A percentile compares a stretch with the other conserved stretches of the same genome.
These are phyloP conservation scores for Fusarium lyarnte DNA, from an alignment of 2,329 filamentous ascomycete genomes.

Conservation along the genomic window DNA sequence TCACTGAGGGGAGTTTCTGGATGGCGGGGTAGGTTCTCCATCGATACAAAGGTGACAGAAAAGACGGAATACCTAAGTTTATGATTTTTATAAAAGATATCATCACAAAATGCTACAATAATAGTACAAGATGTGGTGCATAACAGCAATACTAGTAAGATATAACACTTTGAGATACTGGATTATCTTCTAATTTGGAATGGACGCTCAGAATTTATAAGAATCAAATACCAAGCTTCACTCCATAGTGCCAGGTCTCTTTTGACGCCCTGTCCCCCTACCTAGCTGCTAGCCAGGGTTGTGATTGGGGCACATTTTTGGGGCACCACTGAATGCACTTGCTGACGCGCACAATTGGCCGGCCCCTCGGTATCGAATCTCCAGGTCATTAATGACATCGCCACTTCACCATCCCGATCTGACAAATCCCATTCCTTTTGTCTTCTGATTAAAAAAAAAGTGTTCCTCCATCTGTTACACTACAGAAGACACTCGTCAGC, in stretches of 20 bases:
- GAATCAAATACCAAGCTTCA: background rate
- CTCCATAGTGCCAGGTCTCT: background rate
- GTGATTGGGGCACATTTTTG: slow-evolving; percentile 32
- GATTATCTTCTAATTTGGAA: background rate
- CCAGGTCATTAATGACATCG: slow-evolving; percentile 23
- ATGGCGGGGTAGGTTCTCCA: slow-evolving; percentile 27
- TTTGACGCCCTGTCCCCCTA: background rate
- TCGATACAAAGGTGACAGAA: background rate
- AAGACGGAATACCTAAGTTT: background rate
- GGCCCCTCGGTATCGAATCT: slow-evolving; percentile 33
- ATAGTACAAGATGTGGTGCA: background rate
- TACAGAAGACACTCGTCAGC: background rate
- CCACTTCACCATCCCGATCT: slow-evolving; percentile 6
- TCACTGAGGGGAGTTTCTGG: background rate
- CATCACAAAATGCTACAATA: background rate
- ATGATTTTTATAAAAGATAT: background rate
- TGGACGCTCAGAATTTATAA: background rate
- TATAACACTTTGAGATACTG: background rate
- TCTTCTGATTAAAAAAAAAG: background rate
- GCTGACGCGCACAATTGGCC: slow-evolving; percentile 43
- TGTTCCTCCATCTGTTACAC: background rate
- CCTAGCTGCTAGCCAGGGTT: background rate
- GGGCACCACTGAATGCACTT: slow-evolving; percentile 15
- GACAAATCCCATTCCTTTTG: slow-evolving; percentile 12
- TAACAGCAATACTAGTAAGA: background rate